Evolutionary conservation across 345 rosid genomes (phyloP), one percentile per base, ranked within the genome.

Genomic region (Limnanthes douglasii): DNA sequence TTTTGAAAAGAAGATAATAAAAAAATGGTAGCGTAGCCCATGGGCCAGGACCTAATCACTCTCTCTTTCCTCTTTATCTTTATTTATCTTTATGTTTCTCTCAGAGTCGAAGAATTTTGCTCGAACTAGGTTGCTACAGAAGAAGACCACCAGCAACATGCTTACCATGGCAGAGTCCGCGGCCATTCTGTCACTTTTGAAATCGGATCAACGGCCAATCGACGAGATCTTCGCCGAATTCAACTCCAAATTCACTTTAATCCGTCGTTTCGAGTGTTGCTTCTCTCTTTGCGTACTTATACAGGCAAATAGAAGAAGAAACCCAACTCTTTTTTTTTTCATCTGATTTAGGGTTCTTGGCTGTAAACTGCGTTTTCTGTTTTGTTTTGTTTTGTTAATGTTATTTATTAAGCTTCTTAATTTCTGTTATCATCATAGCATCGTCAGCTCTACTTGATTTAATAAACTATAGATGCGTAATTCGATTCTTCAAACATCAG

Each of bases 211-310:
- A 23, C 63, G 59, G 14, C 62, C 80, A 1, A 46, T 80, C 32
- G 72, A 58, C 13, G 80, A 72, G 29, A 54, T 68, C 32, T 27
- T 62, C 6, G 21, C 83, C 37, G 83, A 80, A 47, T 77, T 74
- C 66, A 53, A 37, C 57, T 61, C 85, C 29, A 57, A 52, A 8
- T 51, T 86, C 64, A 18, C 53, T 27, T 60, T 39, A 39, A 18
- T 51, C 30, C 75, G 66, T 36, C 33, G 45, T 37, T 57, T 77
- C 57, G 20, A 39, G 34, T 51, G 60, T 59, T 86, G 90, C 70
- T 47, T 29, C 35, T 69, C 86, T 45, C 86, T 74, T 31, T 56
- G 34, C 0, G 48, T 71, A 18, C 47, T 80, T 41, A 43, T 85
- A 36, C 62, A 79, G 93, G 96, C 53, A 51, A 45, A 22, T 42